phyloP scores from a whole-genome alignment of 148 eudicot species.

The Rhododendron henanense region DNA sequence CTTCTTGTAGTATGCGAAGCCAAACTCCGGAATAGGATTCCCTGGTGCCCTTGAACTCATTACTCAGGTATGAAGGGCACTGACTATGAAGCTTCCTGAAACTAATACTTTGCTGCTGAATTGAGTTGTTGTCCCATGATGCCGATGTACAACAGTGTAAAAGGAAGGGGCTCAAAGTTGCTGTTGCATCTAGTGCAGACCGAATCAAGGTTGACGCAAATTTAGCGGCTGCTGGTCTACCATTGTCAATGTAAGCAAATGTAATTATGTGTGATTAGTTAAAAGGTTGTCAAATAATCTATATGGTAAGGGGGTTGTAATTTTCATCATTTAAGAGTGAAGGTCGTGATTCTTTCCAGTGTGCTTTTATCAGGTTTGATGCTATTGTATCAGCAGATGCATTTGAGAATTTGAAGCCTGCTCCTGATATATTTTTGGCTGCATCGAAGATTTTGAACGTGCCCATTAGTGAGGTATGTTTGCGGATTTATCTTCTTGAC shows the following conservation, averaged over 20 bases:
- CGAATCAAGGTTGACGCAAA: constrained; percentile 96
- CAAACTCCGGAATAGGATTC: constrained; percentile 90
- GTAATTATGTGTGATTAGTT: background rate
- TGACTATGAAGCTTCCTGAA: background rate
- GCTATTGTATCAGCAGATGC: constrained; percentile 99
- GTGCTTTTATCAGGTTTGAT: constrained; percentile 63
- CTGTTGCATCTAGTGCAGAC: constrained; percentile 99
- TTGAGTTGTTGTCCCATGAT: constrained; percentile 8
- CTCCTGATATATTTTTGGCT: constrained; percentile 93
- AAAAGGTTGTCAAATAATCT: background rate
- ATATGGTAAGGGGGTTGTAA: background rate
- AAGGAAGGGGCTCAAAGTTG: constrained; percentile 86
- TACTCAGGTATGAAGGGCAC: constrained; percentile 46
- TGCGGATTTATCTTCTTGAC: constrained; percentile 8
- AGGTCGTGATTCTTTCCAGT: constrained; percentile 14
- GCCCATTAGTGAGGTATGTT: constrained; percentile 70
- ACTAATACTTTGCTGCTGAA: constrained; percentile 7
- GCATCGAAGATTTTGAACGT: constrained; percentile 77
- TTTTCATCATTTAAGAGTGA: background rate
- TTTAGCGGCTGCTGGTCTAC: constrained; percentile 89
- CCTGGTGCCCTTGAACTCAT: constrained; percentile 93
- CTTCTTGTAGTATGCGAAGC: constrained; percentile 75
- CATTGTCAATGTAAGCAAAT: constrained; percentile 59
- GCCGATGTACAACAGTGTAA: constrained; percentile 64
- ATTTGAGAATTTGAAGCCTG: constrained; percentile 91